Conservation (phyloP, 2,329 filamentous ascomycete species). For the Pseudogymnoascus sp. region DNA sequence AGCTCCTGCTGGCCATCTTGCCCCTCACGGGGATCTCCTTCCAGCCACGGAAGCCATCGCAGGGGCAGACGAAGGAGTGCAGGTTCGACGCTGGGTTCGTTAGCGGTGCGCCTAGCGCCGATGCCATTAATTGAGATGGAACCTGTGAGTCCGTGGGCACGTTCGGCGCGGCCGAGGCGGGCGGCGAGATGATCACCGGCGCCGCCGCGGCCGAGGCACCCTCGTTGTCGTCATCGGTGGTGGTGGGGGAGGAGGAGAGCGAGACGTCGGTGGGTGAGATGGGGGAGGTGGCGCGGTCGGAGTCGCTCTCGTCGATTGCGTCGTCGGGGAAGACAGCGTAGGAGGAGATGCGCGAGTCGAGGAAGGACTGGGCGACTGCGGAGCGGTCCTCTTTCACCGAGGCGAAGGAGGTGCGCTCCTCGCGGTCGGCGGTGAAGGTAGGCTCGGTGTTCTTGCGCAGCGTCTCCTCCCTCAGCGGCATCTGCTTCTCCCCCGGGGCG, state of each 20-base stretch:
- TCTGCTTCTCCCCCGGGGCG: background rate
- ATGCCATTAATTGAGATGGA: background rate
- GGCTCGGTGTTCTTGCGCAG: slow-evolving; percentile 4
- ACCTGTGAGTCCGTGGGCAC: background rate
- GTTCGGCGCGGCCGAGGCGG: slow-evolving; percentile 32
- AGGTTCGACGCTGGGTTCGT: slow-evolving; percentile 48
- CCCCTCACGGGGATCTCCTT: slow-evolving; percentile 56
- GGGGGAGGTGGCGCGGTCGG: background rate
- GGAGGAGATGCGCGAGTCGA: slow-evolving; percentile 55
- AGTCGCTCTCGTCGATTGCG: slow-evolving; percentile 42
- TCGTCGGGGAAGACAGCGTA: slow-evolving; percentile 47
- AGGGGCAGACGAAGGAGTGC: slow-evolving; percentile 52
- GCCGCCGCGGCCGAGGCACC: background rate
- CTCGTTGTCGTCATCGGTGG: slow-evolving; percentile 11
- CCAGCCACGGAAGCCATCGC: slow-evolving; percentile 55
- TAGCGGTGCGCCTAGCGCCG: slow-evolving; percentile 18
- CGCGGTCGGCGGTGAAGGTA: slow-evolving; percentile 21
- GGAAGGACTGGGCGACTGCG: slow-evolving; percentile 54
- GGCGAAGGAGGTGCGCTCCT: slow-evolving; percentile 29
- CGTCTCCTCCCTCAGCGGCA: background rate
- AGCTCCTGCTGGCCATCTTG: slow-evolving; percentile 55
- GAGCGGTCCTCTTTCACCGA: slow-evolving; percentile 27
- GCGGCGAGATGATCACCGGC: slow-evolving; percentile 34
- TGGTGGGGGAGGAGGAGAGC: slow-evolving; percentile 29
- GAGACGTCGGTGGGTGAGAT: slow-evolving; percentile 31